These are phyloP conservation scores for Alternaria brassicae DNA, from an alignment of 2,329 filamentous ascomycete species.

Conservation along the genomic window DNA sequence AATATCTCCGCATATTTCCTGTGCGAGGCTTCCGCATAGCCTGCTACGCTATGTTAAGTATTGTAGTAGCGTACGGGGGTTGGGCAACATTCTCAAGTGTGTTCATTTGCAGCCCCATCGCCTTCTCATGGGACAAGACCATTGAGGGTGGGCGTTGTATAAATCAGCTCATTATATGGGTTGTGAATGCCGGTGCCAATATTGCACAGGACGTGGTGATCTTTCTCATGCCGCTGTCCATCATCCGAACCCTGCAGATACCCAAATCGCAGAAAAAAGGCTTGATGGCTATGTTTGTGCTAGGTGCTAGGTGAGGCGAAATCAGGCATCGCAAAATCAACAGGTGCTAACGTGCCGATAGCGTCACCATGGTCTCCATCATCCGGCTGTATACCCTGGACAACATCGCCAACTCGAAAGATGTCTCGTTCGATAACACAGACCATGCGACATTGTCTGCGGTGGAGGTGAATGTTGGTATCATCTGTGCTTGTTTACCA, in stretches of 20 bases:
- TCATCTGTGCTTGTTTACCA: slow-evolving; percentile 48
- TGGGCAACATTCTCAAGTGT: slow-evolving; percentile 46
- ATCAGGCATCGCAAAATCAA: neutral
- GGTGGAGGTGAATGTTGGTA: slow-evolving; percentile 45
- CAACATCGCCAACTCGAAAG: slow-evolving; percentile 34
- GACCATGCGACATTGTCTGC: slow-evolving; percentile 42
- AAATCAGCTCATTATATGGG: slow-evolving; percentile 41
- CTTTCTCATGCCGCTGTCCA: slow-evolving; percentile 41
- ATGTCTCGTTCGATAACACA: slow-evolving; percentile 45
- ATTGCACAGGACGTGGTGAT: slow-evolving; percentile 45
- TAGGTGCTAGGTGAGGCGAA: slow-evolving; percentile 48
- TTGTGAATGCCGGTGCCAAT: slow-evolving; percentile 41
- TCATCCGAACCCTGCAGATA: slow-evolving; percentile 43
- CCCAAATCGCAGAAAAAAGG: slow-evolving; percentile 46
- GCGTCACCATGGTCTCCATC: slow-evolving; percentile 45
- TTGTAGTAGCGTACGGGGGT: slow-evolving; percentile 34
- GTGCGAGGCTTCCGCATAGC: slow-evolving; percentile 34
- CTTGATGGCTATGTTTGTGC: slow-evolving; percentile 47
- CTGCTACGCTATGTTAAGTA: slow-evolving; percentile 37
- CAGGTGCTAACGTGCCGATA: slow-evolving; percentile 20
- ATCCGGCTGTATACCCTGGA: slow-evolving; percentile 44
- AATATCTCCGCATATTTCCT: slow-evolving; percentile 44
- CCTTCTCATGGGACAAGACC: slow-evolving; percentile 43
- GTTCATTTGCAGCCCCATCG: slow-evolving; percentile 43
- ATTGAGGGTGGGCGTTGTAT: slow-evolving; percentile 38